These are phyloP conservation scores for Podila clonocystis DNA, from an alignment of 192 early-diverging fungal genomes.

Conservation along the genomic window DNA sequence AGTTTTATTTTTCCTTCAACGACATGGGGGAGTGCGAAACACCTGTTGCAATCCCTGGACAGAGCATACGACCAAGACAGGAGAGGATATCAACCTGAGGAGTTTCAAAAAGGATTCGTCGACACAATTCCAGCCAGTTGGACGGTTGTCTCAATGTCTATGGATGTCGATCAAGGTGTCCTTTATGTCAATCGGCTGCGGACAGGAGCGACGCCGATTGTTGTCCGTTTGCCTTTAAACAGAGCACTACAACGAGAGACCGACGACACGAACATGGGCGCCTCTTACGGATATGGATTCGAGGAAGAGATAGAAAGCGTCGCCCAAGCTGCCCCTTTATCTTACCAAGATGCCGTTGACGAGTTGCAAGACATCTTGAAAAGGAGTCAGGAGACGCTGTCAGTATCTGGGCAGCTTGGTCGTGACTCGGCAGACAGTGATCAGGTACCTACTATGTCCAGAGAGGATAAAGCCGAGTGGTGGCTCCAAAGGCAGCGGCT, in stretches of 20 bases:
- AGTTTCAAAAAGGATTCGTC: constrained; percentile 62
- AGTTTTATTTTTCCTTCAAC: constrained; percentile 10
- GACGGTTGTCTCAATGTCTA: constrained; percentile 82
- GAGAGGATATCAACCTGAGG: constrained; percentile 26
- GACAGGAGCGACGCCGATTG: constrained; percentile 58
- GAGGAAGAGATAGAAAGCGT: constrained; percentile 38
- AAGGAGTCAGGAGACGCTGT: constrained; percentile 76
- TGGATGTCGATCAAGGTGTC: constrained; percentile 72
- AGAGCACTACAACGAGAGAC: constrained; percentile 51
- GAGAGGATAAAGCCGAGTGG: constrained; percentile 81
- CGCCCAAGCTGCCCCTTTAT: constrained; percentile 26
- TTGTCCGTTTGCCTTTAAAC: constrained; percentile 80
- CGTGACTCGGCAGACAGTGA: background rate
- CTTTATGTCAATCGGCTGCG: constrained; percentile 78
- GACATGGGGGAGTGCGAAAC: constrained; percentile 27
- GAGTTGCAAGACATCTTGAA: constrained; percentile 77
- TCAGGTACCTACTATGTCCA: constrained; percentile 50
- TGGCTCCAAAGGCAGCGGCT: constrained; percentile 79
- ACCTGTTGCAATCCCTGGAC: constrained; percentile 31
- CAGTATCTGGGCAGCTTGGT: constrained; percentile 39
- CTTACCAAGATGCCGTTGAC: constrained; percentile 59
- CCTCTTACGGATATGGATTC: background rate
- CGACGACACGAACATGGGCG: constrained; percentile 11
- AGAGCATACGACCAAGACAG: constrained; percentile 54
- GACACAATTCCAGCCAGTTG: constrained; percentile 72